Evolutionary conservation across 192 early-diverging fungal species (phyloP).

Genomic region (Lunasporangiospora selenospora): DNA sequence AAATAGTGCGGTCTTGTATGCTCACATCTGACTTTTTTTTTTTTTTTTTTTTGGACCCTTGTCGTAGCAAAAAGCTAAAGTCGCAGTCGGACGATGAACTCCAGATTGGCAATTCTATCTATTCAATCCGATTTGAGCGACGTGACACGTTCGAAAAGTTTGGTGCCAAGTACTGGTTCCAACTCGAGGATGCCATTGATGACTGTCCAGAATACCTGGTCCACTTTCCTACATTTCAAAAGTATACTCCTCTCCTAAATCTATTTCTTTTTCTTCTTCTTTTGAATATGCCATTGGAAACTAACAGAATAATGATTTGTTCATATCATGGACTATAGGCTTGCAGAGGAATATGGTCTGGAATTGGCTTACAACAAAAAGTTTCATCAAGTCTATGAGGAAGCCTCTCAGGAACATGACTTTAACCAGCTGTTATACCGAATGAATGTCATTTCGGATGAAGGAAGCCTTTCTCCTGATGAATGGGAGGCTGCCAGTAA

Average conservation of each 20-base stretch:
- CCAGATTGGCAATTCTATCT: conserved; percentile 88
- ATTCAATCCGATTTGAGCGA: conserved; percentile 86
- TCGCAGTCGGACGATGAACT: conserved; percentile 45
- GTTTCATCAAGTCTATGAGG: conserved; percentile 86
- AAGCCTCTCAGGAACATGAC: conserved; percentile 61
- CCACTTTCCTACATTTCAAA: conserved; percentile 81
- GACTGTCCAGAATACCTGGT: conserved; percentile 96
- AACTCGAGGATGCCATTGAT: conserved; percentile 94
- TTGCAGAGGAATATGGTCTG: conserved; percentile 86
- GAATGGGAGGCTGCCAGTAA: conserved; percentile 94
- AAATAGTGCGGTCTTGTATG: neutral
- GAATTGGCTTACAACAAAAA: conserved; percentile 73
- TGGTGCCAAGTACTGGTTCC: conserved; percentile 90
- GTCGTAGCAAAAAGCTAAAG: conserved; percentile 60
- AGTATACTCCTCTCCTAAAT: too few species aligned
- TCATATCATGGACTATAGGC: too few species aligned
- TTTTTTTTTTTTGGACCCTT: neutral
- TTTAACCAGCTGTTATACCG: conserved; percentile 68
- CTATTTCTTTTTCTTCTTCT: too few species aligned
- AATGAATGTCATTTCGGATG: conserved; percentile 84
- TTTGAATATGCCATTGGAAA: too few species aligned
- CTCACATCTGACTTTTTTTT: neutral
- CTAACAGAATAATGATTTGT: too few species aligned
- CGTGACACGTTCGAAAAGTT: conserved; percentile 67
- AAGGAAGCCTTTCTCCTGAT: conserved; percentile 70